These are phyloP conservation scores for Cladosporium sp. DNA, from an alignment of 2,329 filamentous ascomycete species.

Conservation along the genomic window DNA sequence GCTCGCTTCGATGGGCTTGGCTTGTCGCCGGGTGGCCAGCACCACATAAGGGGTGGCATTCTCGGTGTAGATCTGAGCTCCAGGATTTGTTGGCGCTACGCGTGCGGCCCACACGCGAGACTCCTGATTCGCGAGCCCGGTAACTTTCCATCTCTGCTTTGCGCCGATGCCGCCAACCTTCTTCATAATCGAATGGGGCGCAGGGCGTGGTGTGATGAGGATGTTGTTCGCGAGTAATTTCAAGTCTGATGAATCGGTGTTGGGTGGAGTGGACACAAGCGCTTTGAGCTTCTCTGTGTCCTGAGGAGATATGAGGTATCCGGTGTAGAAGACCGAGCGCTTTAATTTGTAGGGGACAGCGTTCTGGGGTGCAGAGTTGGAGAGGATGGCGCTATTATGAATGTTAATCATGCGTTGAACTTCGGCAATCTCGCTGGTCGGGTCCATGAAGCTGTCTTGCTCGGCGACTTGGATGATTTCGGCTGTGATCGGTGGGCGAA, in stretches of 20 bases:
- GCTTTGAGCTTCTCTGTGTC: conserved; percentile 73
- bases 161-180: conserved; percentile 86
- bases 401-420: conserved; percentile 87
- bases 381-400: conserved; percentile 69
- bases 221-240: conserved; percentile 87
- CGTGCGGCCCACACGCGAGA: conserved; percentile 85
- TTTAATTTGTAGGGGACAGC: conserved; percentile 68
- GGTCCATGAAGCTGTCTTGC: conserved; percentile 70
- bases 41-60: conserved; percentile 78
- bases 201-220: conserved; percentile 79
- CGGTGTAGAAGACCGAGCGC: conserved; percentile 87
- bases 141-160: conserved; percentile 82
- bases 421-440: conserved; percentile 76
- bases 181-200: conserved; percentile 69
- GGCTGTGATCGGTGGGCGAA: conserved; percentile 66
- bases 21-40: conserved; percentile 74
- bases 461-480: conserved; percentile 89
- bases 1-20: conserved; percentile 75
- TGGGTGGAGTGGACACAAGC: conserved; percentile 67
- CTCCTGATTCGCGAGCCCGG: conserved; percentile 72
- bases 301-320: conserved; percentile 75
- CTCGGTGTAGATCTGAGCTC: conserved; percentile 73
- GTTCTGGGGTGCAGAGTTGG: conserved; percentile 47
- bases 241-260: conserved; percentile 66
- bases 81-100: conserved; percentile 70